Evolutionary conservation across 768 basidiomycete species (phyloP).

Genomic region (Mycena pura): DNA sequence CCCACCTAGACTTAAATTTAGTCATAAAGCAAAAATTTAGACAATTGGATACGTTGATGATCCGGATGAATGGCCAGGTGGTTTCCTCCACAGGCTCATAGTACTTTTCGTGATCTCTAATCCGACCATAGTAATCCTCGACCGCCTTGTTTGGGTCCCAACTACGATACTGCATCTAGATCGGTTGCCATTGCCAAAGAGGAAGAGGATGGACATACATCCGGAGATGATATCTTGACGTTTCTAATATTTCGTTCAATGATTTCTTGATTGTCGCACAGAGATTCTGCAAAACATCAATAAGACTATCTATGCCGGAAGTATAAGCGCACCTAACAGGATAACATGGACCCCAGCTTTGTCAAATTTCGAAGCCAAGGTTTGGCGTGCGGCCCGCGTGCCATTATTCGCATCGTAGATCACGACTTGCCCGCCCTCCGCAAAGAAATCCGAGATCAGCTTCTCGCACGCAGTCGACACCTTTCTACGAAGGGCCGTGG

Average conservation of each 20-base stretch:
- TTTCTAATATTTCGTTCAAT: constrained; percentile 94
- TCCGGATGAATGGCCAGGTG: constrained; percentile 92
- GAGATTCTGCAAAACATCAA: constrained; percentile 64
- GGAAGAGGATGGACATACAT: constrained; percentile 60
- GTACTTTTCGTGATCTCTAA: constrained; percentile 81
- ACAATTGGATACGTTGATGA: constrained; percentile 73
- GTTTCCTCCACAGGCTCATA: constrained; percentile 94
- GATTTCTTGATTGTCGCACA: constrained; percentile 91
- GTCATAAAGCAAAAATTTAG: not conserved
- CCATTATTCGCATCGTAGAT: constrained; percentile 99
- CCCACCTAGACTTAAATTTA: constrained; percentile 65
- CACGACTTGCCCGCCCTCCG: constrained; percentile 89
- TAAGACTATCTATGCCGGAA: not conserved
- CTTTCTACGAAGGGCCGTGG: constrained; percentile 74
- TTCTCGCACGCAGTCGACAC: constrained; percentile 88
- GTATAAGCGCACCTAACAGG: constrained; percentile 71
- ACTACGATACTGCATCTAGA: constrained; percentile 71
- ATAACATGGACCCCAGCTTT: constrained; percentile 90
- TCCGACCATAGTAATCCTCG: constrained; percentile 90
- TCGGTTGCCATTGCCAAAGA: constrained; percentile 17
- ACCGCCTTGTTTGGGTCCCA: constrained; percentile 96
- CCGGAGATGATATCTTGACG: constrained; percentile 98
- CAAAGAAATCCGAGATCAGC: constrained; percentile 89
- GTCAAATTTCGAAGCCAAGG: constrained; percentile 85
- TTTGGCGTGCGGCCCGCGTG: constrained; percentile 66